phyloP scores from a whole-genome alignment of 495 filamentous ascomycete species.

The Baudoinia panamericana region DNA sequence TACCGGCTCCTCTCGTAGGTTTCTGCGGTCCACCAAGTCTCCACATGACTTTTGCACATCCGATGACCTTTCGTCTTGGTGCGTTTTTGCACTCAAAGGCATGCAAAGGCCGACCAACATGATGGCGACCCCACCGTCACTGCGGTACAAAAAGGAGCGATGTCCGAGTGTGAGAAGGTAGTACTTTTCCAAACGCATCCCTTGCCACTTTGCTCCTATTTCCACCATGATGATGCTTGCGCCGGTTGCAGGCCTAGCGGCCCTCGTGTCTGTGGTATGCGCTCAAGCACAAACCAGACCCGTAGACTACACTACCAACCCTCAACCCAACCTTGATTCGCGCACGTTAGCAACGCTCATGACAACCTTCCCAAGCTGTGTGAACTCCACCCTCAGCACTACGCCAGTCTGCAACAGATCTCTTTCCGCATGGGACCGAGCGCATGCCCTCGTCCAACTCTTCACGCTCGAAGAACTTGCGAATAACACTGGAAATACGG shows the following conservation, averaged over 20 bases:
- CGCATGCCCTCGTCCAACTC: slow-evolving; percentile 30
- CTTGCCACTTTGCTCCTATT: slow-evolving; percentile 4
- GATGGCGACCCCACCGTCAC: not conserved
- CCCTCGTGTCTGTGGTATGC: slow-evolving; percentile 6
- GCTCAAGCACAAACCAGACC: slow-evolving; percentile 11
- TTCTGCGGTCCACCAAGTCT: too few species aligned
- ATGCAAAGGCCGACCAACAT: too few species aligned
- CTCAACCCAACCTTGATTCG: slow-evolving; percentile 9
- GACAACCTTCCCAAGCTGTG: slow-evolving; percentile 21
- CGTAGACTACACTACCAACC: slow-evolving; percentile 4
- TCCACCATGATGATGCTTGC: too few species aligned
- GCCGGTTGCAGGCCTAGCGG: not conserved
- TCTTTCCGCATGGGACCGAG: slow-evolving; percentile 18
- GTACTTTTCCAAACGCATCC: not conserved
- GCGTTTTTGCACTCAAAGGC: too few species aligned
- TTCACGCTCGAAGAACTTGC: slow-evolving; percentile 42
- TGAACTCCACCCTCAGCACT: slow-evolving; percentile 25
- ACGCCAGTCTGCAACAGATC: slow-evolving; percentile 35
- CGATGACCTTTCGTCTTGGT: too few species aligned
- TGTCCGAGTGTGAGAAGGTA: not conserved
- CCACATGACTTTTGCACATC: too few species aligned
- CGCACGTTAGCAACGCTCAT: slow-evolving; percentile 5
- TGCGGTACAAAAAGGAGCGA: not conserved
- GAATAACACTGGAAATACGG: slow-evolving; percentile 41
- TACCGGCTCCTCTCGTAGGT: too few species aligned